Base-by-base conservation (phyloP, 345 rosid genomes). In the Pistacia vera region DNA sequence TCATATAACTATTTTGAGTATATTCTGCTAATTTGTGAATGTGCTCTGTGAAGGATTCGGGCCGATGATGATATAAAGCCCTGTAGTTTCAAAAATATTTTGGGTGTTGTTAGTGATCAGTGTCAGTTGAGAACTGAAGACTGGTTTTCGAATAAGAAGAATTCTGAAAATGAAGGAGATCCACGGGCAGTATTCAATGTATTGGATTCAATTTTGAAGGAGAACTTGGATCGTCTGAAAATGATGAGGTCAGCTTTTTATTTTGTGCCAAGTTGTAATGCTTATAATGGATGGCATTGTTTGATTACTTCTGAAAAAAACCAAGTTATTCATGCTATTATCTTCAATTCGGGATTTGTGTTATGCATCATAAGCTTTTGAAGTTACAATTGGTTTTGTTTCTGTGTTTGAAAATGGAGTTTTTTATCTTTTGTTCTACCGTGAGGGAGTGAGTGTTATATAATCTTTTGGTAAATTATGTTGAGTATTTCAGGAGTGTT, bases 201-300 rank as follows among this genome's bases (percentile, higher is more conserved):
- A 2, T 57, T 91, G 81, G 91, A 91, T 88, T 81, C 87, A 22
- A 83, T 86, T 76, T 82, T 93, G 30, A 90, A 86, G 82, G 87
- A 80, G 58, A 88, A 85, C 74, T 82, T 93, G 84, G 94, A 91
- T 73, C 91, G 93, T 46, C 78, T 93, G 68, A 83, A 88, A 78
- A 81, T 83, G 1, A 80, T 90, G 90, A 90, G 97, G 94, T 89
- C 25, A 67, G 85, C 58, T 28, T 79, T 74, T 75, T 20, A 5
- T 6, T 20, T 36, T 41, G 22, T 68, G 18, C 41, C 41, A 12
- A 25, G 35, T 49, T 28, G 35, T 48, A 48, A 20, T 67, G 57
- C 35, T 0, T 28, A 22, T 11, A 8, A 60, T 22, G 25, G 12
- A 11, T 25, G 4, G 46, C 46, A 41, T 51, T 11, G 30, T 65